Base-by-base conservation (phyloP, 2,329 filamentous ascomycete genomes). In the Gaeumannomyces tritici region DNA sequence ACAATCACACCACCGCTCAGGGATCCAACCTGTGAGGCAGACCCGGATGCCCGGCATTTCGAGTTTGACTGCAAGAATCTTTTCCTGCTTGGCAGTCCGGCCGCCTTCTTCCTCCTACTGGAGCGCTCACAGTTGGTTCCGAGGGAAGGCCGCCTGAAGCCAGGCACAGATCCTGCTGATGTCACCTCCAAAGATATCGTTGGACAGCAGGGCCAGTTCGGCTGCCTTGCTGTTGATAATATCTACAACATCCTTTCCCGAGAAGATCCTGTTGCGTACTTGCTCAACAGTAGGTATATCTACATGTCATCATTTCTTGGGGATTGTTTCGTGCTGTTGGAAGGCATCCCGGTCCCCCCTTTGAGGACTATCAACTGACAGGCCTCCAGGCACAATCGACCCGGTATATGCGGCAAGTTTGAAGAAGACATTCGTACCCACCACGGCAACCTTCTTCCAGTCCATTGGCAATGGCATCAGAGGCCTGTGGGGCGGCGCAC, bases 171-270 rank as follows among this genome's bases (percentile, higher is more conserved):
- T 65, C 75, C 79, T 1, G 83, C 82, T 24, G 88, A 91, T 66
- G 74, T 75, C 26, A 75, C 80, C 18, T 80, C 81, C 7, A 73
- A 73, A 47, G 77, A 79, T 8, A 83, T 98, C 35, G 89, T 88
- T n/a, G 90, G 89, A n/a, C 84, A 91, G 55, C 82, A 82, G 24
- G 92, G 90, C 33, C 84, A 80, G 7, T 96, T 96, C 72, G 95
- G 95, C 24, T 98, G 95, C 73, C 79, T 98, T 31, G 91, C 93
- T 0, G 89, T 98, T 1, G 91, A 98, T 76, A 99, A 98, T 72
- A 83, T 99, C 63, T 99, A 98, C 79, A 99, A 99, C 70, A 84
- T 99, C 66, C 84, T 98, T 71, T 78, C 84, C 54, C 81, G 80
- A 65, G 83, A 86, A 67, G 84, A 86, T 68, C 83, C 95, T 2